These are phyloP conservation scores for Eucalyptus cloeziana DNA, from an alignment of 345 rosid genomes.

Conservation along the genomic window DNA sequence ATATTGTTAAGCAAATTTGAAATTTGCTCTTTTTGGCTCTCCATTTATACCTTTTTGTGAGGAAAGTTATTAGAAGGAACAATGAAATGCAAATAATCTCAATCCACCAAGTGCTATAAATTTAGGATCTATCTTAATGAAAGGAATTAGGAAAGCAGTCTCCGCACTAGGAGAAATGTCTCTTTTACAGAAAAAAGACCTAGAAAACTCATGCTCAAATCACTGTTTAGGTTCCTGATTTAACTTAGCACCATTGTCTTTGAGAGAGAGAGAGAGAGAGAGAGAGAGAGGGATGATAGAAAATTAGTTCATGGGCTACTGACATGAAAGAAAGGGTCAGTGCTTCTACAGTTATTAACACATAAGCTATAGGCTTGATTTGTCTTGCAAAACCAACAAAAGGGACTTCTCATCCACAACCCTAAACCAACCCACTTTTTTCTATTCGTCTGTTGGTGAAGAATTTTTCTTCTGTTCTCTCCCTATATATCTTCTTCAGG, in stretches of 20 bases:
- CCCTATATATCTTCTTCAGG: slow-evolving; percentile 28
- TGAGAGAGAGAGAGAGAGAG: not conserved
- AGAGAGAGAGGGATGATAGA: not conserved
- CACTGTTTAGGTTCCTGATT: slow-evolving; percentile 1
- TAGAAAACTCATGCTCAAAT: not conserved
- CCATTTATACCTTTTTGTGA: not conserved
- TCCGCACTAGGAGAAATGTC: slow-evolving; percentile 35
- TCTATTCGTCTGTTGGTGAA: not conserved
- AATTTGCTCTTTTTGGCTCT: not conserved
- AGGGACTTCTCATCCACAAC: slow-evolving; percentile 67
- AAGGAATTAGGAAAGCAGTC: slow-evolving; percentile 21
- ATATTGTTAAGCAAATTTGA: not conserved
- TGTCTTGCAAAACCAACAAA: slow-evolving; percentile 71
- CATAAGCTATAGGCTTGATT: slow-evolving; percentile 9
- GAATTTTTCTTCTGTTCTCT: not conserved
- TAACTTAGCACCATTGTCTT: slow-evolving; percentile 29
- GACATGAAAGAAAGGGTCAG: slow-evolving; percentile 17
- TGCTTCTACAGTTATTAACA: slow-evolving; percentile 1
- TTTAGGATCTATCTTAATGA: not conserved
- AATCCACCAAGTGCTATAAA: not conserved
- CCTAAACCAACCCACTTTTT: slow-evolving; percentile 49
- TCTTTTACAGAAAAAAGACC: slow-evolving; percentile 7
- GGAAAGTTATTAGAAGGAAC: slow-evolving; percentile 1
- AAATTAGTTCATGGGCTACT: slow-evolving; percentile 8
- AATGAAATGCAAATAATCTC: not conserved